Conservation (phyloP, 1,139 yeast genomes). For the Blastobotrys malaysiensis region DNA sequence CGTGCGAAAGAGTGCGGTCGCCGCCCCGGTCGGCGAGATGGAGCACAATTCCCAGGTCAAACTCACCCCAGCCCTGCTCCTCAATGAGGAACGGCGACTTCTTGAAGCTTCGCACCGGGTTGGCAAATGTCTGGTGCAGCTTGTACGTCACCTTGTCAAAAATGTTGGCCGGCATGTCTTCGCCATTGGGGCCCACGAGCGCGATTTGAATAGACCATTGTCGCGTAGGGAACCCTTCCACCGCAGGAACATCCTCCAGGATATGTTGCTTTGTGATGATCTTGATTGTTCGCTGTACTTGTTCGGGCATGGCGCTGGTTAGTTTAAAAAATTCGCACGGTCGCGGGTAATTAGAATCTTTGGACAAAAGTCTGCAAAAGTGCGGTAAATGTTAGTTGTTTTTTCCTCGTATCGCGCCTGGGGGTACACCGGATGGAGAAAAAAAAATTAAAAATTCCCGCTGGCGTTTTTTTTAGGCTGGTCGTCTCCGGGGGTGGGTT, state of each 20-base stretch:
- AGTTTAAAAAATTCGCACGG: slow-evolving; percentile 19
- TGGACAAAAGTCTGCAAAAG: background rate
- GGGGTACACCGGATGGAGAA: background rate
- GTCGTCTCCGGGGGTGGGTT: slow-evolving; percentile 1
- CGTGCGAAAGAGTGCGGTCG: slow-evolving; percentile 80
- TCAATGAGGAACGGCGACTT: slow-evolving; percentile 84
- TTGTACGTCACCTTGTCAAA: slow-evolving; percentile 91
- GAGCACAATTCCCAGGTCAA: slow-evolving; percentile 76
- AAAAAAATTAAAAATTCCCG: background rate
- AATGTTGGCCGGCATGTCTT: slow-evolving; percentile 78
- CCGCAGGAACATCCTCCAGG: slow-evolving; percentile 75
- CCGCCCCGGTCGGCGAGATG: slow-evolving; percentile 83
- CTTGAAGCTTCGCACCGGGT: slow-evolving; percentile 75
- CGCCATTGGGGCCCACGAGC: slow-evolving; percentile 72
- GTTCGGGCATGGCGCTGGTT: background rate
- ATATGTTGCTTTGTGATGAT: slow-evolving; percentile 84
- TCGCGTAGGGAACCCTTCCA: slow-evolving; percentile 92
- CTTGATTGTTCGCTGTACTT: slow-evolving; percentile 78
- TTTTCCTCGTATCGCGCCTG: background rate
- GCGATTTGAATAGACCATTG: slow-evolving; percentile 81
- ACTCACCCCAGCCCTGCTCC: slow-evolving; percentile 99
- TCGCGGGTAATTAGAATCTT: background rate
- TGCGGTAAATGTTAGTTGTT: background rate
- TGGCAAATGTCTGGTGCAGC: slow-evolving; percentile 89
- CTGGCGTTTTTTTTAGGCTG: background rate